phyloP scores from a whole-genome alignment of 2,329 filamentous ascomycete genomes.

The Aspergillus fumigatiaffinis region DNA sequence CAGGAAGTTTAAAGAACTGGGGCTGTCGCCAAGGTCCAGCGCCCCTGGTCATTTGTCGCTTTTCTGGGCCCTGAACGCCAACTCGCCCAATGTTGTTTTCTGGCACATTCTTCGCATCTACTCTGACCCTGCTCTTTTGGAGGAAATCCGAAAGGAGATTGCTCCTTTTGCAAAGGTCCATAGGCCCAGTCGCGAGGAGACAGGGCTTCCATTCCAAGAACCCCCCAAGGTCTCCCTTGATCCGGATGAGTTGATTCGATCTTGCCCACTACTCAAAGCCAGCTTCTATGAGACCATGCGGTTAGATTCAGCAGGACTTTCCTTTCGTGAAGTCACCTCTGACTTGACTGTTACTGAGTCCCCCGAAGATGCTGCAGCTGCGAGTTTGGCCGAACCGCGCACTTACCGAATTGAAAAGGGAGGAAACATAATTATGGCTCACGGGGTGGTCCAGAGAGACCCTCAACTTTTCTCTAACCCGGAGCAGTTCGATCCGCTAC shows the following conservation, averaged over 20 bases:
- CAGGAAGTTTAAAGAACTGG: slow-evolving; percentile 36
- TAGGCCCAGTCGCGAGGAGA: slow-evolving; percentile 33
- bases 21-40: slow-evolving; percentile 35
- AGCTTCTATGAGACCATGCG: slow-evolving; percentile 47
- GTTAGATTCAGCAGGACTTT: slow-evolving; percentile 41
- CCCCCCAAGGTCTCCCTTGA: slow-evolving; percentile 42
- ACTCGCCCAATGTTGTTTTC: slow-evolving; percentile 50
- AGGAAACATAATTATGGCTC: slow-evolving; percentile 42
- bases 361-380: slow-evolving; percentile 32
- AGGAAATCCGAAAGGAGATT: slow-evolving; percentile 45
- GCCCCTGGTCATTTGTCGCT: slow-evolving; percentile 46
- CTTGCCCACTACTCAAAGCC: slow-evolving; percentile 46
- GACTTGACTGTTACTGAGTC: slow-evolving; percentile 40
- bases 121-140: slow-evolving; percentile 37
- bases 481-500: slow-evolving; percentile 40
- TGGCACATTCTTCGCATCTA: slow-evolving; percentile 50
- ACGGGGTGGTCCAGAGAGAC: slow-evolving; percentile 44
- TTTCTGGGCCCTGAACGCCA: slow-evolving; percentile 54
- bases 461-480: slow-evolving; percentile 39
- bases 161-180: slow-evolving; percentile 38
- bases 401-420: slow-evolving; percentile 41
- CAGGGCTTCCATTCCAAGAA: slow-evolving; percentile 42
- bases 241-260: slow-evolving; percentile 36
- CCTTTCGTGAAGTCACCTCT: slow-evolving; percentile 38
- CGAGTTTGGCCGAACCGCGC: slow-evolving; percentile 24